Percentiles rank a stretch among this genome's conserved stretches.
Evolutionary conservation across 2,329 filamentous ascomycete genomes (phyloP).

Genomic region (Colletotrichum viniferum): DNA sequence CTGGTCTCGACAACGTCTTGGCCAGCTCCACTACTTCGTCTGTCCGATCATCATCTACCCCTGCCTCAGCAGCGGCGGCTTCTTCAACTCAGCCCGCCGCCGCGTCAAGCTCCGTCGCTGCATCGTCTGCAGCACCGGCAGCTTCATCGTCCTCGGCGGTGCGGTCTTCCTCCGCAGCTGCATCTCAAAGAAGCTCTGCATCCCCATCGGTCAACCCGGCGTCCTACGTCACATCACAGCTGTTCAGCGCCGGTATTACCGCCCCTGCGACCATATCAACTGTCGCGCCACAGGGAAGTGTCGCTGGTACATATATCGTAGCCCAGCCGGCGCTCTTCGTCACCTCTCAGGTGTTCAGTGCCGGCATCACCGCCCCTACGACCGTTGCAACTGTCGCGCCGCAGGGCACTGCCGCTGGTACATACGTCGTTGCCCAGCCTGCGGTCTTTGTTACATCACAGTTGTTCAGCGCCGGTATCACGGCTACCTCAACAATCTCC

Average conservation of each 20-base stretch:
- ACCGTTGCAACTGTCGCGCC: background rate
- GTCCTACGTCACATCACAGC: background rate
- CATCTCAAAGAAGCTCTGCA: background rate
- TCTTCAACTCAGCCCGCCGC: background rate
- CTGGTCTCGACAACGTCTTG: background rate
- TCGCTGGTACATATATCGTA: background rate
- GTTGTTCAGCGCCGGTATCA: background rate
- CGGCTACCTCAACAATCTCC: too few relatives aligned
- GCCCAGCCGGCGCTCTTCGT: background rate
- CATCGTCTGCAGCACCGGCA: background rate
- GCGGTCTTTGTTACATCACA: background rate
- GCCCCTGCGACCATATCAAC: background rate
- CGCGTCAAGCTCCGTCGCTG: background rate
- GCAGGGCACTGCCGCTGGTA: background rate
- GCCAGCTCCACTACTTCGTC: background rate
- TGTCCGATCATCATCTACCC: background rate
- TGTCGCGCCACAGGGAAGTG: background rate
- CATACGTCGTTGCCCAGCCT: background rate
- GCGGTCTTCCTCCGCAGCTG: background rate
- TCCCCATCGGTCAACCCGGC: background rate
- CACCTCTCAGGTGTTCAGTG: background rate
- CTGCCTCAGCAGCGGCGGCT: background rate
- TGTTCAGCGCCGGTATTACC: background rate
- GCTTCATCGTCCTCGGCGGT: background rate
- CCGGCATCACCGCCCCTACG: background rate